Evolutionary conservation across 768 basidiomycete species (phyloP).

Genomic region (Myochromella boudieri): DNA sequence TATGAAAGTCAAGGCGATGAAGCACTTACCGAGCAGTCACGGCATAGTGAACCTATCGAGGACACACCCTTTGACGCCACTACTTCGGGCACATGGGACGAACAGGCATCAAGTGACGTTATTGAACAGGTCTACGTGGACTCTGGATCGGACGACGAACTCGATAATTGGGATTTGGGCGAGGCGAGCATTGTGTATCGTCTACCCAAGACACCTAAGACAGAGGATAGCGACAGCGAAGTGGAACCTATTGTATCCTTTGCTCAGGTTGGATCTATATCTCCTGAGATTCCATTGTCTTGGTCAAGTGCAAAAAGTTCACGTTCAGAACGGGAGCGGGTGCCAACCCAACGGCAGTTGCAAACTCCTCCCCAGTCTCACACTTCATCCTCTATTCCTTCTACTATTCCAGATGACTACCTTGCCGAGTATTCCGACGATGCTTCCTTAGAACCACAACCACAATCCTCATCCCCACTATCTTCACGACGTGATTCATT

Average conservation of each 20-base stretch:
- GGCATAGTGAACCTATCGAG: not conserved
- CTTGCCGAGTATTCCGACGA: slow-evolving; percentile 13
- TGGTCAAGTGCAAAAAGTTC: slow-evolving; percentile 1
- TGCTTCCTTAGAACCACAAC: slow-evolving; percentile 19
- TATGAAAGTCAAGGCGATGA: slow-evolving; percentile 16
- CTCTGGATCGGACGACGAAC: slow-evolving; percentile 28
- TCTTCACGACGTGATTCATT: slow-evolving; percentile 16
- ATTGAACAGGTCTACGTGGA: slow-evolving; percentile 12
- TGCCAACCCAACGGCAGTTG: slow-evolving; percentile 25
- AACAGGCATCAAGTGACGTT: not conserved
- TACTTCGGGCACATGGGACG: slow-evolving; percentile 1
- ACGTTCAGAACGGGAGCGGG: not conserved
- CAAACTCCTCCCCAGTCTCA: slow-evolving; percentile 42
- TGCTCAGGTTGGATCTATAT: slow-evolving; percentile 1
- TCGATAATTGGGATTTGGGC: slow-evolving; percentile 39
- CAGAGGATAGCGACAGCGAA: slow-evolving; percentile 26
- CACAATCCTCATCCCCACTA: slow-evolving; percentile 20
- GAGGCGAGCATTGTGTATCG: slow-evolving; percentile 40
- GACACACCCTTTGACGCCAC: not conserved
- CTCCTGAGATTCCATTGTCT: slow-evolving; percentile 7
- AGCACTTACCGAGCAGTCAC: slow-evolving; percentile 13
- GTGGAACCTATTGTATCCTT: slow-evolving; percentile 31
- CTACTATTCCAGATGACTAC: slow-evolving; percentile 20
- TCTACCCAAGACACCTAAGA: slow-evolving; percentile 21
- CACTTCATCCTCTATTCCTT: slow-evolving; percentile 25